Base-by-base conservation (phyloP, 2,329 filamentous ascomycete species). In the Herpomyces periplanetae region DNA sequence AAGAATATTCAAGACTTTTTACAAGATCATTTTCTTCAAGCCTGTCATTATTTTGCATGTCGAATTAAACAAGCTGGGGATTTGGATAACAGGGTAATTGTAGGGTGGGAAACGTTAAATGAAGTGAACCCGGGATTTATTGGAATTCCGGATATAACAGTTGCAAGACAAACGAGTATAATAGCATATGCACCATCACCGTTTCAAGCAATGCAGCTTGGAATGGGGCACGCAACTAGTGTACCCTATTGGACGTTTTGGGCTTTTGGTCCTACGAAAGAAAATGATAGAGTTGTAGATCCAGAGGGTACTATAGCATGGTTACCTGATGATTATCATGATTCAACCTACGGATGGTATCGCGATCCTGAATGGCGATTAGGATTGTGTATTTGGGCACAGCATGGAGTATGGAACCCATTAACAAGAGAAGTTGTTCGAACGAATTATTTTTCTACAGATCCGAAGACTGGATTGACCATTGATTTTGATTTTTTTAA, bases 1-100 rank as follows among this genome's bases (percentile, higher is more conserved):
- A 48, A 69, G 33, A 96, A 96, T 33, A 91, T 96, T 22, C 75
- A 91, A 32, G 75, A 96, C 31, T 96, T 71, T 33, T 45, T 96
- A 6, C 69, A 87, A 34, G 49, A 52, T 13, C 84, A 91, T 35
- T 88, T 73, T 27, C 47, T 87, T 25, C 47, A 43, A 13, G 71
- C 84, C 8, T 64, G 65, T 27, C 55, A 51, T 9, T 64, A 87
- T 34, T 47, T 96, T 4, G 75, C 73, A 0, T 51, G 53, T 33
- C 53, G 64, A 22, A 84, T 96, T 27, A 58, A 69, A 22, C 71
- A 91, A 29, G 73, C 80, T 2, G 73, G 69, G 1, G 73, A 71
- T 33, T 45, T 96, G 6, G 64, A 84, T 32, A 52, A 80, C 26
- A 59, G 73, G 10, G 57, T 80, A 12, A 58, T 96, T 4, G 62